phyloP scores from a whole-genome alignment of 2,329 filamentous ascomycete species.

The Thermoascus crustaceus region DNA sequence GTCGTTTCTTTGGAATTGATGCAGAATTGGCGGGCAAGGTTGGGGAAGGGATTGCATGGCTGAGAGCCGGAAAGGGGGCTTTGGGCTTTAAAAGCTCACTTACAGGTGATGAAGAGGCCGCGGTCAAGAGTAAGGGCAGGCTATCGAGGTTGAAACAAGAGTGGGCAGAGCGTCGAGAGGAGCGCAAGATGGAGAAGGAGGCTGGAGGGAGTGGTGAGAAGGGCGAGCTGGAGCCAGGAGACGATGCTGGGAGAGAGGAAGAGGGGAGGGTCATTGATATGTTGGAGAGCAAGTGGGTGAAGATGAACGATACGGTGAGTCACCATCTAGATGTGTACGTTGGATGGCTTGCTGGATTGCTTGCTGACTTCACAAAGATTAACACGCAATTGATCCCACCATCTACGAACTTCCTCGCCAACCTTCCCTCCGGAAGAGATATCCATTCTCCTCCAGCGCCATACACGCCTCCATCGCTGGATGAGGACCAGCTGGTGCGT shows the following conservation, averaged over 20 bases:
- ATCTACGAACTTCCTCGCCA: conserved; percentile 61
- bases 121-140: conserved; percentile 19
- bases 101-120: conserved; percentile 32
- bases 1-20: conserved; percentile 83
- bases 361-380: conserved; percentile 45
- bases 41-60: conserved; percentile 79
- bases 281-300: conserved; percentile 81
- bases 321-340: background rate
- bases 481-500: conserved; percentile 51
- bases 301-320: conserved; percentile 82
- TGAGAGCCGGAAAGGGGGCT: conserved; percentile 67
- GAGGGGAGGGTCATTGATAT: conserved; percentile 80
- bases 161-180: conserved; percentile 69
- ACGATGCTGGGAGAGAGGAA: conserved; percentile 76
- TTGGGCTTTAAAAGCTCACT: conserved; percentile 54
- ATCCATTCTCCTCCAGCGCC: conserved; percentile 62
- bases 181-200: conserved; percentile 66
- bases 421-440: conserved; percentile 81
- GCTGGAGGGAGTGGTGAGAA: conserved; percentile 28
- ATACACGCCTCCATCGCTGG: conserved; percentile 59
- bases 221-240: conserved; percentile 42
- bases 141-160: conserved; percentile 59
- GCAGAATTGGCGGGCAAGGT: conserved; percentile 74
- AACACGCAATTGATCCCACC: conserved; percentile 71
- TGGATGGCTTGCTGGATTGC: background rate